Evolutionary conservation across 305 asterid species (phyloP).

Genomic region (Striga hermonthica): DNA sequence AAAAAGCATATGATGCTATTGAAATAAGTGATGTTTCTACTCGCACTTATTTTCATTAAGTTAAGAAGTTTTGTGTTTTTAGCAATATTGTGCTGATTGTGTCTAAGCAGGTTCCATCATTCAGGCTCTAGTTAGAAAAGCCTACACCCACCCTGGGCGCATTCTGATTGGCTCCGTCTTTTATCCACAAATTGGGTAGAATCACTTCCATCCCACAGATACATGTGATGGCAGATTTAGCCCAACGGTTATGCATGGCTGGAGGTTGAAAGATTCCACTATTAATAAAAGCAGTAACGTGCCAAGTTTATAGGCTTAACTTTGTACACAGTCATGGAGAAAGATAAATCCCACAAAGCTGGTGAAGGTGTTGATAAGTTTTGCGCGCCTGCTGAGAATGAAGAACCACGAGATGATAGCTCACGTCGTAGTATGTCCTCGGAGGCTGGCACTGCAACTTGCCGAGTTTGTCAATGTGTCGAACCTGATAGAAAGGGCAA

Average conservation of each 20-base stretch:
- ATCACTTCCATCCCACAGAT: conserved; percentile 15
- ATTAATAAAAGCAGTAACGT: conserved; percentile 22
- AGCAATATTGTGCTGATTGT: conserved; percentile 30
- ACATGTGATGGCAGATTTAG: conserved; percentile 29
- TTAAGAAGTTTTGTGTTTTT: conserved; percentile 20
- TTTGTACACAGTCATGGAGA: conserved; percentile 43
- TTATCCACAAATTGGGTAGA: background rate
- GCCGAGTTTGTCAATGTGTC: conserved; percentile 87
- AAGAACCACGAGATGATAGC: conserved; percentile 39
- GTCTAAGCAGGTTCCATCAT: conserved; percentile 21
- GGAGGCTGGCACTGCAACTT: conserved; percentile 52
- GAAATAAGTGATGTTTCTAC: too few relatives aligned
- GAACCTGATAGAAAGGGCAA: conserved; percentile 80
- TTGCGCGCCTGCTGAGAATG: conserved; percentile 39
- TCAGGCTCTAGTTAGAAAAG: conserved; percentile 28
- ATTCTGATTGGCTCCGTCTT: conserved; percentile 1
- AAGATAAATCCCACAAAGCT: conserved; percentile 41
- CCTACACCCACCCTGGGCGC: conserved; percentile 13
- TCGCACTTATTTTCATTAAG: conserved; percentile 10
- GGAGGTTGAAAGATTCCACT: conserved; percentile 31
- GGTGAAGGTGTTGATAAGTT: conserved; percentile 32
- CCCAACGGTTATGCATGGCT: conserved; percentile 27
- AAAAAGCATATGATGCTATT: background rate
- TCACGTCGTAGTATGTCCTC: conserved; percentile 46
- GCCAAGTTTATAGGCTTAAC: conserved; percentile 24